Conservation (phyloP, 169 alveolate species). For the Plasmodium knowlesi region DNA sequence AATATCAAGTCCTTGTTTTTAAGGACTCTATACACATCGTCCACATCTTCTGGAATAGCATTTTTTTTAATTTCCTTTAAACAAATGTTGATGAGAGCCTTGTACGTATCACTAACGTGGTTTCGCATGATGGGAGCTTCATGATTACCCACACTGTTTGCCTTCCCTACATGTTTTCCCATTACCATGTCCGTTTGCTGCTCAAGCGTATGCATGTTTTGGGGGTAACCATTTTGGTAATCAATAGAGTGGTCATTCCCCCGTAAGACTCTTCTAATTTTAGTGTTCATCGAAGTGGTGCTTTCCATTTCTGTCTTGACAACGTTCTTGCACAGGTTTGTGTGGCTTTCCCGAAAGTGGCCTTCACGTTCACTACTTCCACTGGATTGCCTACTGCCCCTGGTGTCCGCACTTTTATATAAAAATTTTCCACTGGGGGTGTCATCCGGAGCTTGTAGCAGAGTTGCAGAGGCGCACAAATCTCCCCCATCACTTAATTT, state of each 20-base stretch:
- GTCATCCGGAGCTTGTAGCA: background rate
- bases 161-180: background rate
- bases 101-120: conserved; percentile 59
- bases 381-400: background rate
- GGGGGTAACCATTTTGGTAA: background rate
- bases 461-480: background rate
- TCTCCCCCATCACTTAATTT: conserved; percentile 23
- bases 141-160: background rate
- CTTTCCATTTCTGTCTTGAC: background rate
- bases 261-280: background rate
- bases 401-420: background rate
- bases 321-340: background rate
- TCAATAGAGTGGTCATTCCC: background rate
- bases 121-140: background rate
- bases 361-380: background rate
- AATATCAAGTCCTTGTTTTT: conserved; percentile 5
- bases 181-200: background rate
- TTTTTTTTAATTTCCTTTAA: conserved; percentile 37
- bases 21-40: conserved; percentile 13
- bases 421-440: background rate
- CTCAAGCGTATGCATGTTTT: background rate
- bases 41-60: background rate
- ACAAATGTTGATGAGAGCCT: conserved; percentile 51
- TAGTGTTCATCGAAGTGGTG: background rate
- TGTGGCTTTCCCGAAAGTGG: background rate